Conservation (phyloP, 495 filamentous ascomycete genomes). For the Cercophora scortea region DNA sequence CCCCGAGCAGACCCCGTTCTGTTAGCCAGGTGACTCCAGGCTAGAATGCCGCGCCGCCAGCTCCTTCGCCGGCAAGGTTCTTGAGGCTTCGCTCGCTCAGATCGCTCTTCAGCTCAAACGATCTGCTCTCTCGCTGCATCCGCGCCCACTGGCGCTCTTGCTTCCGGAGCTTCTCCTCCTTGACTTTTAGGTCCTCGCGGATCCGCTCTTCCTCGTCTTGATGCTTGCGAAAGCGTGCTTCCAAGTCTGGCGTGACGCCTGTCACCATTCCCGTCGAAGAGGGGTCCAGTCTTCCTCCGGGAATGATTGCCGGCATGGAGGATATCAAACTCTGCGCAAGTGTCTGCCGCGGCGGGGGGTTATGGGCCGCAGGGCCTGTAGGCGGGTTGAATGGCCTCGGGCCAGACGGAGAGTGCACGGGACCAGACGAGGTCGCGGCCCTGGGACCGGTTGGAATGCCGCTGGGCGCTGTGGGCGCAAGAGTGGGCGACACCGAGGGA, state of each 20-base stretch:
- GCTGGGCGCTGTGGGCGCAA: conserved; percentile 8
- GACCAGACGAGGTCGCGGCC: conserved; percentile 3
- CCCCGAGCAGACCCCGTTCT: no score
- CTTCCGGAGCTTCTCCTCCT: conserved; percentile 38
- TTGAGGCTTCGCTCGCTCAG: conserved; percentile 35
- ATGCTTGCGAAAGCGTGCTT: conserved; percentile 26
- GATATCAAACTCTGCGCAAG: conserved; percentile 34
- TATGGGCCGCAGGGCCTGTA: conserved; percentile 37
- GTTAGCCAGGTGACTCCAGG: no score
- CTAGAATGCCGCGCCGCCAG: conserved; percentile 35
- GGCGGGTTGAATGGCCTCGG: conserved; percentile 41
- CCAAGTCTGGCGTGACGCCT: conserved; percentile 32
- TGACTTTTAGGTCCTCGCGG: conserved; percentile 33
- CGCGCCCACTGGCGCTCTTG: conserved; percentile 32
- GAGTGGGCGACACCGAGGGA: conserved; percentile 20
- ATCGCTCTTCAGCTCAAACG: conserved; percentile 36
- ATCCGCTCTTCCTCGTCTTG: conserved; percentile 41
- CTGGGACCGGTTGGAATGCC: conserved; percentile 18
- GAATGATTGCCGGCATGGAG: conserved; percentile 31
- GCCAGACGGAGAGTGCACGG: conserved; percentile 16
- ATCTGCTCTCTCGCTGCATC: conserved; percentile 36
- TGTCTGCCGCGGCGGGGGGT: conserved; percentile 18
- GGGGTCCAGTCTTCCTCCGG: conserved; percentile 36
- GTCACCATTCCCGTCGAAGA: conserved; percentile 18
- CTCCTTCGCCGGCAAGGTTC: conserved; percentile 36